phyloP scores from a whole-genome alignment of 495 filamentous ascomycete genomes.

The Hyphodiscus hymeniophilus region DNA sequence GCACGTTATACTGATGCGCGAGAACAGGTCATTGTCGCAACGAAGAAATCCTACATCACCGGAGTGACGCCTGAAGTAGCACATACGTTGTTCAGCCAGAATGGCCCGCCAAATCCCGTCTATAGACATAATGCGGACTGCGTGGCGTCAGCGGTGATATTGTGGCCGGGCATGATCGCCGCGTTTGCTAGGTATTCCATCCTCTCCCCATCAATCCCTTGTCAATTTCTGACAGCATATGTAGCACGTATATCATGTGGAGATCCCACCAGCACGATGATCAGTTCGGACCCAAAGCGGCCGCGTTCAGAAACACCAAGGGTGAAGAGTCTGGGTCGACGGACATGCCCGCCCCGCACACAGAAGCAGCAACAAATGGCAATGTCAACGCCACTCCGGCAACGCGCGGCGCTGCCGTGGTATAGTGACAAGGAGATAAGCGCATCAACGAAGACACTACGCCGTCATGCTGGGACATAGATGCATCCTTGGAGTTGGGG shows the following conservation, averaged over 20 bases:
- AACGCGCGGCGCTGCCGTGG: too few species aligned
- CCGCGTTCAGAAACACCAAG: slow-evolving; percentile 4
- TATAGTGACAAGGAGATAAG: too few species aligned
- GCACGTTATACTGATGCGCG: background rate
- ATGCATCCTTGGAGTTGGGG: too few species aligned
- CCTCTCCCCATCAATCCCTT: slow-evolving; percentile 11
- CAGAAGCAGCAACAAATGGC: background rate
- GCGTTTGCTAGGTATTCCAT: slow-evolving; percentile 30
- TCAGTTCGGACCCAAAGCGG: slow-evolving; percentile 19
- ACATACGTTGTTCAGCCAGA: slow-evolving; percentile 21
- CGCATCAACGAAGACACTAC: too few species aligned
- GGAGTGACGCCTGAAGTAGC: slow-evolving; percentile 26
- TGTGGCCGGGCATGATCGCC: slow-evolving; percentile 13
- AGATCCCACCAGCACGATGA: slow-evolving; percentile 27
- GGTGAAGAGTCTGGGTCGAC: slow-evolving; percentile 8
- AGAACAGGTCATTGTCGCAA: slow-evolving; percentile 33
- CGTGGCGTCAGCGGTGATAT: slow-evolving; percentile 11
- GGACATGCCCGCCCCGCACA: background rate
- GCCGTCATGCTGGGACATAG: too few species aligned
- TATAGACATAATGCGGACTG: slow-evolving; percentile 22
- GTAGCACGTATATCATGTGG: slow-evolving; percentile 25
- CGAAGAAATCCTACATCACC: slow-evolving; percentile 25
- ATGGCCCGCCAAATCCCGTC: slow-evolving; percentile 24
- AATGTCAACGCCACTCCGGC: too few species aligned
- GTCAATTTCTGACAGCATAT: slow-evolving; percentile 19